phyloP scores from a whole-genome alignment of 345 rosid genomes.

The Rhodamnia argentea region DNA sequence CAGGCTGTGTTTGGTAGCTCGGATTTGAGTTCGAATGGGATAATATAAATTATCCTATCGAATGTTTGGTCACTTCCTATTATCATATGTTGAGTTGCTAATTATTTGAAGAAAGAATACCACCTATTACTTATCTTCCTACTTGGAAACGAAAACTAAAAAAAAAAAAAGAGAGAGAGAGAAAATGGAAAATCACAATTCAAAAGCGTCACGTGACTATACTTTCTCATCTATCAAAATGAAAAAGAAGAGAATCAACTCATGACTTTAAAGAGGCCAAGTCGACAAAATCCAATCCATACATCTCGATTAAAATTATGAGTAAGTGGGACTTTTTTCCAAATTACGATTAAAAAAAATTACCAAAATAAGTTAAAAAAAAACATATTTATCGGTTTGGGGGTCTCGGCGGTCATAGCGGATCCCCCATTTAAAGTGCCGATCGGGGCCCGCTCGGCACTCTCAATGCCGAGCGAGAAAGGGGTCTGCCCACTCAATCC shows the following conservation, averaged over 20 bases:
- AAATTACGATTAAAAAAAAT: too few species aligned
- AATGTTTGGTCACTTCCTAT: background rate
- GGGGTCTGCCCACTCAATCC: too few species aligned
- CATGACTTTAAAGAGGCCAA: background rate
- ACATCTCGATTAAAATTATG: too few species aligned
- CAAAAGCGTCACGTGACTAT: background rate
- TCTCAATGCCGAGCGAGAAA: too few species aligned
- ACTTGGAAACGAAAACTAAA: background rate
- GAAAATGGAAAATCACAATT: background rate
- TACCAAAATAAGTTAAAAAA: too few species aligned
- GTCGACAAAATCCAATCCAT: too few species aligned
- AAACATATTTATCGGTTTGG: too few species aligned
- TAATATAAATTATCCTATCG: background rate
- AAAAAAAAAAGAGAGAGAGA: background rate
- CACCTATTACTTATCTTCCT: background rate
- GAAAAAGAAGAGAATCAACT: background rate
- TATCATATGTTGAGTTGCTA: background rate
- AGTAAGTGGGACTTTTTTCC: too few species aligned
- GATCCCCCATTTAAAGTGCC: too few species aligned
- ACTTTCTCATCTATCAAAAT: background rate
- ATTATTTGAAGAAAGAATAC: background rate
- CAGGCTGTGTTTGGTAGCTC: background rate
- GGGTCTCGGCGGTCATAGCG: too few species aligned
- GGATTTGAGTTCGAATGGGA: background rate
- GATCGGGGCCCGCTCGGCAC: too few species aligned